Conservation (phyloP, 73 alveolate genomes). For the Tetrahymena malaccensis region DNA sequence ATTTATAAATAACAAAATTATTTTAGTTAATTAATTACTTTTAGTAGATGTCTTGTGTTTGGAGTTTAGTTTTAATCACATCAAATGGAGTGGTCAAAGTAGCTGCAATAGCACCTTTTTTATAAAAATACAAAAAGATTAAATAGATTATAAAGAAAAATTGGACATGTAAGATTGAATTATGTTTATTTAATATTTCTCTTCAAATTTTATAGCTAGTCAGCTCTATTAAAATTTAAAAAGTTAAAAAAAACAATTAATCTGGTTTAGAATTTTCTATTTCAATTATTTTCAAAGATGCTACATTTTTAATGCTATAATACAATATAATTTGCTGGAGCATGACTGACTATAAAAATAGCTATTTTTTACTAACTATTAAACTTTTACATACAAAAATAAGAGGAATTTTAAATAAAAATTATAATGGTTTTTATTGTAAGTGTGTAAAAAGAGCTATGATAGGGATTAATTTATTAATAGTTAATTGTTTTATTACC, state of each 20-base stretch:
- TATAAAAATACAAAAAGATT: not conserved
- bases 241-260: too few relatives aligned
- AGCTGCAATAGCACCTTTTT: conserved; percentile 62
- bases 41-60: conserved; percentile 42
- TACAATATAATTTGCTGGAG: not conserved
- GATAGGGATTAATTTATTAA: too few relatives aligned
- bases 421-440: too few relatives aligned
- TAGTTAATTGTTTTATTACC: conserved; percentile 1
- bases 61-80: conserved; percentile 74
- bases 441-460: too few relatives aligned
- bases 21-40: not conserved
- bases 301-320: not conserved
- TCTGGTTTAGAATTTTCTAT: not conserved
- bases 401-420: not conserved
- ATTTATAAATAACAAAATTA: too few relatives aligned
- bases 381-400: too few relatives aligned
- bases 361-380: not conserved
- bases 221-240: too few relatives aligned
- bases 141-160: not conserved
- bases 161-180: too few relatives aligned
- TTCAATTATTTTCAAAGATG: not conserved
- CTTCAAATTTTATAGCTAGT: not conserved
- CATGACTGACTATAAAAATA: not conserved
- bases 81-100: conserved; percentile 75
- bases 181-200: not conserved